Conservation (phyloP, 2,329 filamentous ascomycete genomes). For the Trichoderma cornu-damae region DNA sequence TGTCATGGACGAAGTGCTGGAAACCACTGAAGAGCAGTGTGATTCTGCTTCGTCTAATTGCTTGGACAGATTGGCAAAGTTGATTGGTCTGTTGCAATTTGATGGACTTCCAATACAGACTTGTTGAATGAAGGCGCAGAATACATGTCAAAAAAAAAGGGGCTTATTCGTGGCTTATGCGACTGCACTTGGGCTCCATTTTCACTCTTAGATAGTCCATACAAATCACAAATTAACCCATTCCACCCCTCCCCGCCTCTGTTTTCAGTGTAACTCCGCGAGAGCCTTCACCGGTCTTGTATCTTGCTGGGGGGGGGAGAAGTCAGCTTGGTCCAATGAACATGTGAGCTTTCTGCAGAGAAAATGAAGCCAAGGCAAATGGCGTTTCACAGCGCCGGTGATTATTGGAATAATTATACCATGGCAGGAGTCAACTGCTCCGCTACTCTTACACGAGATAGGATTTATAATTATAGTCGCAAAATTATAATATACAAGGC, state of each 20-base stretch:
- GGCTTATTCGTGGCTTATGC: too few relatives aligned
- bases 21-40: conserved; percentile 6
- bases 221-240: too few relatives aligned
- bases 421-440: neutral
- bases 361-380: neutral
- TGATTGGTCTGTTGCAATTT: conserved; percentile 14
- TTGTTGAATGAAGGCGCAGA: neutral
- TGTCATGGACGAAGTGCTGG: neutral
- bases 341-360: neutral
- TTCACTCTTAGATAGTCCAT: too few relatives aligned
- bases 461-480: too few relatives aligned
- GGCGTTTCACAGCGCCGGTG: neutral
- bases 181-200: too few relatives aligned
- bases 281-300: neutral
- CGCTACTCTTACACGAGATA: too few relatives aligned
- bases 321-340: neutral
- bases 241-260: too few relatives aligned
- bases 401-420: neutral
- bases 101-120: neutral
- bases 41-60: neutral
- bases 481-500: too few relatives aligned
- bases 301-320: neutral
- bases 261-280: too few relatives aligned
- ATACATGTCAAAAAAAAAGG: too few relatives aligned
- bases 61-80: conserved; percentile 14